Base-by-base conservation (phyloP, 441 rosid species). In the Euphorbia celastroides region DNA sequence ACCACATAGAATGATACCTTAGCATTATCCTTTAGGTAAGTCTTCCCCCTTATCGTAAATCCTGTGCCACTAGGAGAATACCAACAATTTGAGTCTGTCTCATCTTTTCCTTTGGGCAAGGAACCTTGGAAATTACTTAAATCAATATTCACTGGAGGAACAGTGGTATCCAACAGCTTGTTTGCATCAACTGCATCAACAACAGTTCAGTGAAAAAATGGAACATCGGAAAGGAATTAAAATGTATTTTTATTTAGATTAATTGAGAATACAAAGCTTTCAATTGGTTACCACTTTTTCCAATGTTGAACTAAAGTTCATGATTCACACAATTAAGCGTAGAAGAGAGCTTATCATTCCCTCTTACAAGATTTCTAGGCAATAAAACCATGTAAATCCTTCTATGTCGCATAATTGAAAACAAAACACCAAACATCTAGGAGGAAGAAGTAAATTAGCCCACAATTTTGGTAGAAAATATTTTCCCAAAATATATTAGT, bases 21-120 rank as follows among this genome's bases (percentile, higher is more conserved):
- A 62, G 82, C 69, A 72, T 78, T 82, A 74, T 95, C 98, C 77
- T 86, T 90, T 51, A 95, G 81, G 77, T 95, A 95, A 63, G 88
- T 87, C 81, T 86, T 89, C 77, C 99, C 99, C 78, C 99, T 81
- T 64, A 95, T 85, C 97, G 82, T 87, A 84, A 92, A 95, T 28
- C 98, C 96, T 72, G 60, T 79, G 60, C 97, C 96, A 79, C 83
- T 82, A 8, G 99, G 95, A 82, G 92, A 87, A 64, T 75, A 72
- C 99, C 99, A 95, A 85, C 98, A 95, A 79, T 84, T 82, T 68
- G 93, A 77, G 75, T 88, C 98, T 66, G 77, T 79, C 67, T 84
- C 88, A 61, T 82, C 84, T 78, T 70, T 84, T 67, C 82, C 93
- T 67, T 81, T 79, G 61, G 65, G 83, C 75, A 92, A 72, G 78